Evolutionary conservation across 345 rosid species (phyloP), one percentile per base, ranked within the genome.

Genomic region (Bruguiera sexangula): DNA sequence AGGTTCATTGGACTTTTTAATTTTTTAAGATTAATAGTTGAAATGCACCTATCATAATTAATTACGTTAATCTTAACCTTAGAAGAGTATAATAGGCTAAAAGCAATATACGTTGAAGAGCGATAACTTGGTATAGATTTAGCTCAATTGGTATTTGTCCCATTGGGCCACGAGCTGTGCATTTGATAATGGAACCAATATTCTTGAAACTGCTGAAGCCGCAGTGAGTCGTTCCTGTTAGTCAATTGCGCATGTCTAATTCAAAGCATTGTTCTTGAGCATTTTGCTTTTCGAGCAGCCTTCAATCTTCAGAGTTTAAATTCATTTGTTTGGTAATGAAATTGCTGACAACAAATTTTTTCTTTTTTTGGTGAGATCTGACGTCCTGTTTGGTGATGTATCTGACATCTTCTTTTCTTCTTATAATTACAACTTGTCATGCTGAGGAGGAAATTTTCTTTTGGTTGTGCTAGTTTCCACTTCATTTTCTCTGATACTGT

Each of bases 101-200:
- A 39, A 39, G 48, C 48, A 39, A 39, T 39, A 39, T 39, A 39
- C 13, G 37, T 10, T 16, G 48, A 39, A 39, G 13, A 11, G 16
- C 4, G 48, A 3, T 39, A 11, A 39, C 16, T 39, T 3, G 48
- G 48, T 11, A 10, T 39, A 15, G 16, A 39, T 39, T 39, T 39
- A 3, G 48, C 16, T 39, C 48, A 10, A 39, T 10, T 0, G 88
- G 79, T 84, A 73, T 96, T 97, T 89, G 79, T 85, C 97, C 69
- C 98, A 91, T 78, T 90, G 85, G 52, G 87, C 91, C 18, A 89
- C 89, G 65, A 82, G 83, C 81, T 91, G 81, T 81, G 83, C 97
- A 24, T 78, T 82, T 63, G 95, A 89, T 68, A 69, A 55, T 63
- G 93, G 98, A 26, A 81, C 91, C 65, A 93, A 91, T 79, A 84